A percentile compares a stretch with the other conserved stretches of the same genome.
phyloP scores from a whole-genome alignment of 2,329 filamentous ascomycete species.

The Paraphaeosphaeria sporulosa region DNA sequence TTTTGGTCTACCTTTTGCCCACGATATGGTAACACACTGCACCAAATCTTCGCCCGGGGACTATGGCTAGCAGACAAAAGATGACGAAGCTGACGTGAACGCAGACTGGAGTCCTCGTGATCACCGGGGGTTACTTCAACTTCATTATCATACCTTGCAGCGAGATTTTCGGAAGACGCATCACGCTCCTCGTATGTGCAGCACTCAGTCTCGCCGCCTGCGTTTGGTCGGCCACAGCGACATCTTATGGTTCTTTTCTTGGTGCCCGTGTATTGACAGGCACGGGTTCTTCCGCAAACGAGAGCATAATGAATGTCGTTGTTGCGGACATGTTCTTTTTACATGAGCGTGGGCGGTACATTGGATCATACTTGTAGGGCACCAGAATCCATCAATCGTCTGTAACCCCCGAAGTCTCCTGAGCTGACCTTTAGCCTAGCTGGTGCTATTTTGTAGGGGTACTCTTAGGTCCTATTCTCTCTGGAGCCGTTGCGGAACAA shows the following conservation, averaged over 20 bases:
- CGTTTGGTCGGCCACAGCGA: slow-evolving; percentile 55
- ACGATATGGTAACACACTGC: no score
- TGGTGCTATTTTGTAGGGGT: slow-evolving; percentile 50
- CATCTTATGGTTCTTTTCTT: slow-evolving; percentile 51
- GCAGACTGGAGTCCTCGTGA: slow-evolving; percentile 30
- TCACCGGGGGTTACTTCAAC: slow-evolving; percentile 55
- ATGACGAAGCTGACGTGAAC: no score
- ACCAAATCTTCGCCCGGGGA: no score
- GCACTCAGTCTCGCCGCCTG: slow-evolving; percentile 51
- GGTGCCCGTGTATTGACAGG: slow-evolving; percentile 54
- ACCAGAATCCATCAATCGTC: no score
- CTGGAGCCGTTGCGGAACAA: slow-evolving; percentile 51
- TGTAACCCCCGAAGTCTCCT: slow-evolving; percentile 17
- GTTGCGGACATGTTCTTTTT: slow-evolving; percentile 56
- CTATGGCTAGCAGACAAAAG: no score
- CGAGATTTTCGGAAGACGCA: slow-evolving; percentile 55
- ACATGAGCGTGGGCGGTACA: slow-evolving; percentile 48
- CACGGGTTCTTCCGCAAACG: slow-evolving; percentile 52
- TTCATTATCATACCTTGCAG: slow-evolving; percentile 54
- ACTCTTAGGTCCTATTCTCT: slow-evolving; percentile 55
- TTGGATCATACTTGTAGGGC: slow-evolving; percentile 50
- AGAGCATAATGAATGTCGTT: slow-evolving; percentile 53
- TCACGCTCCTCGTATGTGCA: slow-evolving; percentile 50
- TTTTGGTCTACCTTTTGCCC: no score
- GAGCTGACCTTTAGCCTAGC: slow-evolving; percentile 16